Evolutionary conservation across 2,329 filamentous ascomycete species (phyloP), one percentile per base, ranked within the genome.

Genomic region (Cytospora mali): DNA sequence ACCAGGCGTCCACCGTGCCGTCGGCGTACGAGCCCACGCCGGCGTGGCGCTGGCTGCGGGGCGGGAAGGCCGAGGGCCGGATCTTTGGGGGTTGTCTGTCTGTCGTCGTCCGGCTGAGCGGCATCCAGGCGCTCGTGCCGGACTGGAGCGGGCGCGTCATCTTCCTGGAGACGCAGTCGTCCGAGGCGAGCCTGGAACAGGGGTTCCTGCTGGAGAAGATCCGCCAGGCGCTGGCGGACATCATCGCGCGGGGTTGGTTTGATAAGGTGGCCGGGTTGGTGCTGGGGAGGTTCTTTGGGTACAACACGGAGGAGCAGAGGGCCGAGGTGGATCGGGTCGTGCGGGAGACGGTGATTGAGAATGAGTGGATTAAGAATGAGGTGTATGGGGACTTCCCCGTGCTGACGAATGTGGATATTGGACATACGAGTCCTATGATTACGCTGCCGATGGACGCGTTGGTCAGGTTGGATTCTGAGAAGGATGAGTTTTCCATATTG

Each of bases 31-130:
- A 57, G 0, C 69, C 72, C 0, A 71, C 69, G 6, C 65, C 70
- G 2, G 64, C 64, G 0, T 79, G 77, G 76, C 68, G 42, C 13
- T 79, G 77, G 77, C 60, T 80, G 16, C 71, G 76, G 3, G 58
- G 33, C 0, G 76, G 75, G 0, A 71, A 68, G 51, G 72, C 71
- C 0, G 64, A 79, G 9, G 83, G 82, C 1, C 77, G 75, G 39
- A 77, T 71, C 68, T 79, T 80, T 48, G 78, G 77, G 23, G 77
- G 75, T 2, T 79, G 76, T 39, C 68, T 80, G 18, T 75, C 75
- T 0, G 74, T 78, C n/a, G 72, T 77, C 51, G 73, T 71, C 6
- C 76, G 77, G 1, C 61, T 79, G 9, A 66, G 68, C 1, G 77
- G 73, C 1, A 68, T 79, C 13, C 69, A 62, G 1, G 65, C 66